Base-by-base conservation (phyloP, 169 alveolate species). In the Eimeria mitis region DNA sequence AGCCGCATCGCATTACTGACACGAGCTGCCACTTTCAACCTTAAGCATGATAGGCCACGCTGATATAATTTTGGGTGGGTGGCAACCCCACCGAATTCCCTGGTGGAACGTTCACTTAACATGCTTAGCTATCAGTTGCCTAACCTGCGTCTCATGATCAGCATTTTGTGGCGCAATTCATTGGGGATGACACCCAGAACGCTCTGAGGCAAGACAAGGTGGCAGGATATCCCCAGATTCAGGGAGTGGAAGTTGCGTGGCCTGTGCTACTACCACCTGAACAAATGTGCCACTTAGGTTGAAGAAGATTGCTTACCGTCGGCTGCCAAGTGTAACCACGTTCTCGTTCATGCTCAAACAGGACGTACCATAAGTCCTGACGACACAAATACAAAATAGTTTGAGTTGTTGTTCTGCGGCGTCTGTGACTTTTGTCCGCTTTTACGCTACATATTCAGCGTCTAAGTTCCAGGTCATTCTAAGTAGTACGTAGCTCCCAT, bases 271-370 rank as follows among this genome's bases (percentile, higher is more conserved):
- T 34, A 34, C 1, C 8, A 19, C 28, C 31, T 68, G 21, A 0
- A 0, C 28, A n/a, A 31, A 31, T 19, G 6, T 68, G 47, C 78
- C 49, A 1, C 23, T 31, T 31, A 68, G 3, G 23, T 23, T 13
- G 25, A 9, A 23, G 85, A 44, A 28, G 40, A 44, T 75, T 31
- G 37, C 91, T 85, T 56, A 85, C 91, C 91, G 91, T 59, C 65
- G 75, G 91, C 63, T 85, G 91, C 91, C 91, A 85, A 44, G 79
- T 85, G 78, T 85, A 85, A 28, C 91, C 91, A 56, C 79, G 91
- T 21, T 85, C 91, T 9, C 61, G 54, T 47, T 85, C 91, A 85
- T 61, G 91, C 28, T 85, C 91, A 37, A 85, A 85, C 37, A 85
- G 91, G 40, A 85, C 91, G 70, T 85, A 85, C 91, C 91, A 85